Evolutionary conservation across 345 rosid genomes (phyloP), one percentile per base, ranked within the genome.

Genomic region (Citrus inodora): DNA sequence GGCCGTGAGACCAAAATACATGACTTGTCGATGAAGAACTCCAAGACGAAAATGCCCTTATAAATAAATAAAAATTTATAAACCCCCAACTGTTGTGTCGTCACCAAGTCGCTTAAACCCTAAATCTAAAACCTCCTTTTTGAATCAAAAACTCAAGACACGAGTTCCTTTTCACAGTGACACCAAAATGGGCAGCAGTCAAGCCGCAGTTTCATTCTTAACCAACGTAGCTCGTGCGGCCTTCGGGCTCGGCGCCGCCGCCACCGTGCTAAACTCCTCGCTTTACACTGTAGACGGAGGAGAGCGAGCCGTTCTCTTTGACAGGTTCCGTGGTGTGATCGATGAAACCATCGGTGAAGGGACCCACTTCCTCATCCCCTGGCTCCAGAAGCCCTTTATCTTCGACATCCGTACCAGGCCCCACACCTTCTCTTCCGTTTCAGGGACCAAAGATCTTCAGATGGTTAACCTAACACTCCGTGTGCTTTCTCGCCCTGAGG

Each of bases 391-490:
- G 79, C 98, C 98, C 1, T 86, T 69, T 87, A 89, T 93, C 81
- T 95, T 90, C 69, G 97, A 95, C 73, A 93, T 94, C 82, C 92
- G 98, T 46, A 93, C 97, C 30, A 84, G 89, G 33, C 98, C 99
- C 7, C 98, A 97, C 86, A 93, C 98, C 6, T 97, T 97, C 91
- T 94, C 99, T 25, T 92, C 98, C 40, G 59, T 92, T 61, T 97
- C 98, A 9, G 99, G 99, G 10, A 94, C 99, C 6, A 97, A 97
- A 83, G 99, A 97, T 90, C 96, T 95, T 14, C 99, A 95, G 90
- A 95, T 93, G 99, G 99, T 93, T 48, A 93, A 93, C 76, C 98
- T 97, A 76, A 94, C 98, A 28, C 99, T 97, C 71, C 98, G 98
- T 75, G 93, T 97, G 35, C 98, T 97, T 81, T 92, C 99, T 40